Conservation (phyloP, 805 yeast genomes). For the Diddensiella santjacobensis region DNA sequence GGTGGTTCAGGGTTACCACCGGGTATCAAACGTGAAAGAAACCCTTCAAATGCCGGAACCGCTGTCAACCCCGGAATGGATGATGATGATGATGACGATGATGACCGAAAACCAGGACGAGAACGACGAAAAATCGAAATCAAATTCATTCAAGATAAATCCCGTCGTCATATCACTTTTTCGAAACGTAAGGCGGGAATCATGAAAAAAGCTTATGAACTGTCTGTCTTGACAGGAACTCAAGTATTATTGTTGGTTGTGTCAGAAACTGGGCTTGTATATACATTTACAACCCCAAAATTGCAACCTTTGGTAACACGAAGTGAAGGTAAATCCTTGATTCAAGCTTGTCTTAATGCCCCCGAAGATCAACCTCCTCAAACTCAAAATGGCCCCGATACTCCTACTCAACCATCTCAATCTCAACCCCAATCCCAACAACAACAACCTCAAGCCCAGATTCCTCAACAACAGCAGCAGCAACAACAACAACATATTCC, state of each 20-base stretch:
- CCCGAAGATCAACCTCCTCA: conserved; percentile 63
- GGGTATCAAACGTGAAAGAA: neutral
- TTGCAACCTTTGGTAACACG: conserved; percentile 96
- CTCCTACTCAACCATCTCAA: conserved; percentile 36
- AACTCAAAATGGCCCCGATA: conserved; percentile 27
- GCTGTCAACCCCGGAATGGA: conserved; percentile 25
- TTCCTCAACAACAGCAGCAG: conserved; percentile 31
- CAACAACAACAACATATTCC: conserved; percentile 34
- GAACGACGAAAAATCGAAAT: conserved; percentile 91
- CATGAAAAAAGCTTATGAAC: conserved; percentile 99
- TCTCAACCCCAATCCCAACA: conserved; percentile 36
- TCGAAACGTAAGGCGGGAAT: conserved; percentile 98
- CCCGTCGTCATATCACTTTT: conserved; percentile 95
- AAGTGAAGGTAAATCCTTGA: conserved; percentile 93
- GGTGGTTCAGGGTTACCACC: conserved; percentile 4
- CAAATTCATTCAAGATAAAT: conserved; percentile 94
- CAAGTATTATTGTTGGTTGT: conserved; percentile 93
- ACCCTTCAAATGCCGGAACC: neutral
- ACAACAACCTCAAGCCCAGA: conserved; percentile 22
- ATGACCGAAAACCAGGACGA: conserved; percentile 39
- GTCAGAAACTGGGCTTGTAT: conserved; percentile 96
- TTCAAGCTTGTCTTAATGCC: conserved; percentile 95
- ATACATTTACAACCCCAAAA: conserved; percentile 98
- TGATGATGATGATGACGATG: conserved; percentile 48
- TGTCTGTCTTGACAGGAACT: conserved; percentile 94